A percentile compares a stretch with the other conserved stretches of the same genome.
These are phyloP conservation scores for Pterulicium gracile DNA, from an alignment of 1,284 basidiomycete genomes.

Conservation along the genomic window DNA sequence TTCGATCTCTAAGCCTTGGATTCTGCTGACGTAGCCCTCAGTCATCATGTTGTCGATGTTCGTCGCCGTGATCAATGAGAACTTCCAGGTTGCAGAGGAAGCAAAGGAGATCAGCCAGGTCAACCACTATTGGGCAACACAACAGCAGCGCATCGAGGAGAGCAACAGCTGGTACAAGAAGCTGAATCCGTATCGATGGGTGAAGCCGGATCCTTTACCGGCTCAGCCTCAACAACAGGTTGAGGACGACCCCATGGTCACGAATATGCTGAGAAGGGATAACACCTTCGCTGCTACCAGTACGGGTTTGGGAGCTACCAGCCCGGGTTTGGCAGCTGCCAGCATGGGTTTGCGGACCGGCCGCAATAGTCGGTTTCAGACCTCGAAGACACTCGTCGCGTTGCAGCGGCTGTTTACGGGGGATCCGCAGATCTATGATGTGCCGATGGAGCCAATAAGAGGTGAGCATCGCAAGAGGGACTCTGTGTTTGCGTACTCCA, in stretches of 20 bases:
- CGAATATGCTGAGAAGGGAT: background rate
- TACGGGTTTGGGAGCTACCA: slow-evolving; percentile 6
- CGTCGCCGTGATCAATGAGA: slow-evolving; percentile 98
- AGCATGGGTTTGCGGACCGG: slow-evolving; percentile 11
- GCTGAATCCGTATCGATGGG: slow-evolving; percentile 84
- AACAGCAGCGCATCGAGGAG: slow-evolving; percentile 32
- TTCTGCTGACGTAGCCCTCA: slow-evolving; percentile 19
- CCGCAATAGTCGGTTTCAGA: slow-evolving; percentile 32
- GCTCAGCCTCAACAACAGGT: slow-evolving; percentile 50
- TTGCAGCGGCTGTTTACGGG: slow-evolving; percentile 63
- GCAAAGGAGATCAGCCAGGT: slow-evolving; percentile 81
- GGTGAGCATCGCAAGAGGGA: slow-evolving; percentile 34
- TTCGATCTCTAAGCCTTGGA: slow-evolving; percentile 4
- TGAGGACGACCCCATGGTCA: background rate
- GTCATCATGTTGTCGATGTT: slow-evolving; percentile 97
- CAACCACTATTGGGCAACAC: slow-evolving; percentile 50
- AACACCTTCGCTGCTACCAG: background rate
- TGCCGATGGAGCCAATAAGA: slow-evolving; percentile 49
- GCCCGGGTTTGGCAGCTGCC: slow-evolving; percentile 14
- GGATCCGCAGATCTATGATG: slow-evolving; percentile 40
- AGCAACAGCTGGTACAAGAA: slow-evolving; percentile 63
- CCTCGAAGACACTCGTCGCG: slow-evolving; percentile 43
- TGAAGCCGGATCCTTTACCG: slow-evolving; percentile 65
- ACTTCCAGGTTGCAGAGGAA: slow-evolving; percentile 90
- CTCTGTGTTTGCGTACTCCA: slow-evolving; percentile 16